A percentile compares a stretch with the other conserved stretches of the same genome.
Conservation (phyloP, 257 asterid genomes). For the Ophiorrhiza pumila region DNA sequence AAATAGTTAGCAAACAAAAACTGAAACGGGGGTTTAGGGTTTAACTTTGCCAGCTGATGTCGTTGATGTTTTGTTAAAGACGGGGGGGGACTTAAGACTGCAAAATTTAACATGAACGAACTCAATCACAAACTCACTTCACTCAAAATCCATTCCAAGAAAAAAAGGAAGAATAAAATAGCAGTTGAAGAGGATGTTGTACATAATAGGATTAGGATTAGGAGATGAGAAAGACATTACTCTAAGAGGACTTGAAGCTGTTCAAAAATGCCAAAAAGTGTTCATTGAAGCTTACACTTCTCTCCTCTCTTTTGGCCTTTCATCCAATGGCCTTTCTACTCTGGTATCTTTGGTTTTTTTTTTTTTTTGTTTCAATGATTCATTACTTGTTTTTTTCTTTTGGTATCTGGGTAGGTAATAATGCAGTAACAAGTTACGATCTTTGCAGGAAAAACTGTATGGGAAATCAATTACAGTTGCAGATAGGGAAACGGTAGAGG, state of each 20-base stretch:
- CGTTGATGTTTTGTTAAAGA: neutral
- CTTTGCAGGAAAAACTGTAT: slow-evolving; percentile 65
- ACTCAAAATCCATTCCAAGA: too few species aligned
- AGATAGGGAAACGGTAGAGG: slow-evolving; percentile 87
- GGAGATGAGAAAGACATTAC: slow-evolving; percentile 90
- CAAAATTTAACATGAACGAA: neutral
- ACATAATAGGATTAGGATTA: slow-evolving; percentile 73
- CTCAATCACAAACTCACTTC: too few species aligned
- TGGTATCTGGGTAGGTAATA: too few species aligned
- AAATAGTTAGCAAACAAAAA: too few species aligned
- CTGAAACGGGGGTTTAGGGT: slow-evolving; percentile 5
- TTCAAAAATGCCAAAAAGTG: slow-evolving; percentile 60
- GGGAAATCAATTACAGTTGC: slow-evolving; percentile 66
- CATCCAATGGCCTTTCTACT: slow-evolving; percentile 65
- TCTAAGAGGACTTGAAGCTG: slow-evolving; percentile 80
- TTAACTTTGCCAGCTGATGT: neutral
- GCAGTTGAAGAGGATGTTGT: slow-evolving; percentile 42
- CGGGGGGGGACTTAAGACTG: neutral
- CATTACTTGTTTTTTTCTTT: neutral
- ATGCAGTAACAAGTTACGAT: slow-evolving; percentile 21
- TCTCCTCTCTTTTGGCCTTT: slow-evolving; percentile 83
- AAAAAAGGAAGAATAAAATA: neutral
- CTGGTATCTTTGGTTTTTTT: slow-evolving; percentile 30
- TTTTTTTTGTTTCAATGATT: neutral
- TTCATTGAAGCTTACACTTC: slow-evolving; percentile 95